phyloP scores from a whole-genome alignment of 108 stramenopile genomes.

The Tribonema minus region DNA sequence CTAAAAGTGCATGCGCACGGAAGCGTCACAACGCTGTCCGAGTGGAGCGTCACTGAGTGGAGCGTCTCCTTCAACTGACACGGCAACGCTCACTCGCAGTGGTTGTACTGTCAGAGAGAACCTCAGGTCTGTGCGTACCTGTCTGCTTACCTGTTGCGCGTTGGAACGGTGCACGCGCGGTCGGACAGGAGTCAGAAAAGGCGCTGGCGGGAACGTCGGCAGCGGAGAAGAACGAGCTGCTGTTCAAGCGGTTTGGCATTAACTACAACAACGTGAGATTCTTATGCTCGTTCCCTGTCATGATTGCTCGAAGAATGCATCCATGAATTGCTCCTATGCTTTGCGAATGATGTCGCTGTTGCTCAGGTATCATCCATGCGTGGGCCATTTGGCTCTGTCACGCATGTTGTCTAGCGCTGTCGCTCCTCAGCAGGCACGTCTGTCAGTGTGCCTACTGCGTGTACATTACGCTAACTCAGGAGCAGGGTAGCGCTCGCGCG shows the following conservation, averaged over 20 bases:
- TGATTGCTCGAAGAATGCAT: not conserved
- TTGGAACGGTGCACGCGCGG: not conserved
- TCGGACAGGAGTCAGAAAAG: constrained; percentile 40
- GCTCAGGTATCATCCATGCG: not conserved
- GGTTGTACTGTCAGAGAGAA: too few species aligned
- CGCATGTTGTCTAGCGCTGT: not conserved
- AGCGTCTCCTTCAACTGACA: too few species aligned
- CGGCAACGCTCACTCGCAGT: too few species aligned
- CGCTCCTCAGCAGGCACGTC: not conserved
- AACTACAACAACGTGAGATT: constrained; percentile 50
- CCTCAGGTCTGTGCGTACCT: too few species aligned
- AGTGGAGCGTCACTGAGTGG: too few species aligned
- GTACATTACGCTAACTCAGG: too few species aligned
- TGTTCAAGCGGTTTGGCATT: constrained; percentile 48
- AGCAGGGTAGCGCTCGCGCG: too few species aligned
- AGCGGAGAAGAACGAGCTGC: constrained; percentile 52
- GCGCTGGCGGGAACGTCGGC: constrained; percentile 48
- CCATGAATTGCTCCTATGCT: too few species aligned
- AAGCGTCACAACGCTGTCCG: too few species aligned
- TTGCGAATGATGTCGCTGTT: not conserved
- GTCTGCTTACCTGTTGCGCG: too few species aligned
- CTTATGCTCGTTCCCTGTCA: not conserved
- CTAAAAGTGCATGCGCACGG: too few species aligned
- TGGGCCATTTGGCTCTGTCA: not conserved
- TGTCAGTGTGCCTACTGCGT: too few species aligned